Percentiles rank a stretch among this genome's conserved stretches.
Conservation (phyloP, 2,329 filamentous ascomycete species). For the Fusarium sororula region DNA sequence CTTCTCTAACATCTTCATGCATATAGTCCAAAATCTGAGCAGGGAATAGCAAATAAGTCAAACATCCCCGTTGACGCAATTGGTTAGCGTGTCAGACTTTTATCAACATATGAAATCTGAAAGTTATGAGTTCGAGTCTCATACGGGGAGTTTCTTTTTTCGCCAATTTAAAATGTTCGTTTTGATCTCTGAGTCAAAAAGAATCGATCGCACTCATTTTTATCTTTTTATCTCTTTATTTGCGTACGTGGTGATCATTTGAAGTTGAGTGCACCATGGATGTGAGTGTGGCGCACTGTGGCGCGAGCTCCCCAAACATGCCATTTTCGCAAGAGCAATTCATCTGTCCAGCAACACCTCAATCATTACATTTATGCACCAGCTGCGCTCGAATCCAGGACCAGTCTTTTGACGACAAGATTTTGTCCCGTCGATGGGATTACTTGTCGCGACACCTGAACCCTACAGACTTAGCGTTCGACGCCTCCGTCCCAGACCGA, state of each 20-base stretch:
- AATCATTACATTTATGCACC: neutral
- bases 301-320: neutral
- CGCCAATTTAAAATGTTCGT: fast-evolving
- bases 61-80: conserved; percentile 15
- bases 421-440: too few relatives aligned
- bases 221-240: fast-evolving
- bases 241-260: neutral
- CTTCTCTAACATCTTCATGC: fast-evolving
- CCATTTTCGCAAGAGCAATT: neutral
- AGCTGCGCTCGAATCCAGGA: neutral
- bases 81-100: conserved; percentile 32
- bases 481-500: neutral
- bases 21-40: fast-evolving
- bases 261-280: neutral
- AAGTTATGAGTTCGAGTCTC: conserved; percentile 13
- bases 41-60: neutral
- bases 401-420: too few relatives aligned
- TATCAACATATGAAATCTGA: conserved; percentile 5
- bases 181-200: fast-evolving
- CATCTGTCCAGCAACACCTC: neutral
- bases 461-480: neutral
- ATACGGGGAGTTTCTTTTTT: neutral
- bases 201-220: neutral
- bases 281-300: neutral
- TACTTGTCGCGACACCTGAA: fast-evolving